Evolutionary conservation across 352 stramenopile species (phyloP), one percentile per base, ranked within the genome.

Genomic region (Globisporangium apiculatum): DNA sequence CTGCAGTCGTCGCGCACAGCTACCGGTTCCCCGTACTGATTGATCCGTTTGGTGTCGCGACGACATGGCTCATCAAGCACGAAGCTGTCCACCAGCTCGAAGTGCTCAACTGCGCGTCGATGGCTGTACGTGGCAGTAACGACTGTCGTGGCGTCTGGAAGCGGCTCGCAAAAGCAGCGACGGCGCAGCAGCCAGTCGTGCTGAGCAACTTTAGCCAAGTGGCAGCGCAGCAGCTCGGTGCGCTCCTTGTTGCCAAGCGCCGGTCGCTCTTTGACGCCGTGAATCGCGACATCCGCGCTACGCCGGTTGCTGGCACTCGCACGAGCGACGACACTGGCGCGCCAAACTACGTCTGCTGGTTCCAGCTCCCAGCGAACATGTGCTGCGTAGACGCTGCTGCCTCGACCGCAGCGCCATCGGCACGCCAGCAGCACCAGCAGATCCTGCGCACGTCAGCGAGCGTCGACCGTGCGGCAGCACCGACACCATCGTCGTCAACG

Each of bases 1-100:
- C 66, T 3, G 68, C 87, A 0, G 71, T 83, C 3, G 46, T 60
- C 0, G 57, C 75, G 0, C 57, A 71, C 6, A 76, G 67, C 48
- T 87, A 79, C 51, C 65, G 67, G 6, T 66, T 76, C 4, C 80
- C 83, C 5, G 40, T 89, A 0, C 12, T 93, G 1, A 68, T 93
- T 17, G 80, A 93, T 55, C 80, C 80, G 7, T 64, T 79, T n/a
- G 58, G 66, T 6, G 63, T 90, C 31, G 79, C 75, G 12, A 68
- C 52, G 3, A 60, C 73, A 1, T 91, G 83, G 83, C 47, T 93
- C 8, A 75, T 64, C 48, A 66, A 67, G 38, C 67, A 79, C 4
- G 59, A 82, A 4, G 47, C 60, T 12, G 36, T 42, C 9, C 48
- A 46, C 4, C 58, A 51, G 18, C 47, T 51, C 0, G 47, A 53